These are phyloP conservation scores for Musa itinerans DNA, from an alignment of 176 grass and related monocot genomes.

Conservation along the genomic window DNA sequence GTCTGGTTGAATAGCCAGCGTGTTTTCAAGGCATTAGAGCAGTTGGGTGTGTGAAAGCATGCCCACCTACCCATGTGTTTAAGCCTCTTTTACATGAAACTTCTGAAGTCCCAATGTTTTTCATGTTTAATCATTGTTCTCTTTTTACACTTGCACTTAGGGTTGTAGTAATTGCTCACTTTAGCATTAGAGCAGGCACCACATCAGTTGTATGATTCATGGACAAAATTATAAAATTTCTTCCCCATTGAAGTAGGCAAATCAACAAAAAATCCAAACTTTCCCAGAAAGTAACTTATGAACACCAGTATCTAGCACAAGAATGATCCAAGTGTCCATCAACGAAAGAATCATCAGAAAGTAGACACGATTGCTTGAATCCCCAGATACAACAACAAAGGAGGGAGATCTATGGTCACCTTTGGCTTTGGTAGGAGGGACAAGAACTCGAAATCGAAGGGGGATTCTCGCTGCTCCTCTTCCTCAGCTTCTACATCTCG, in stretches of 20 bases:
- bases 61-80: no score
- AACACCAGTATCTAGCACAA: not conserved
- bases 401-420: not conserved
- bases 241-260: not conserved
- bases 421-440: conserved; percentile 2
- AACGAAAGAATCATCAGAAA: not conserved
- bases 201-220: no score
- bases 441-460: conserved; percentile 5
- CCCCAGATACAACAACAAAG: not conserved
- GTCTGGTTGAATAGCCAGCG: no score
- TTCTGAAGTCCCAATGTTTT: no score
- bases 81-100: no score
- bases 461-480: conserved; percentile 6
- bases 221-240: not conserved
- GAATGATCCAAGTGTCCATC: not conserved
- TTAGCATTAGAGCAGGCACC: no score
- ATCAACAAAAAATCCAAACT: not conserved
- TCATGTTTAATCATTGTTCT: no score
- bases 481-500: not conserved
- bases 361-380: not conserved
- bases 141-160: no score
- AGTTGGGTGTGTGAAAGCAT: no score
- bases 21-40: no score
- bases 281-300: not conserved
- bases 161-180: no score